Evolutionary conservation across 176 grass and related monocot genomes (phyloP).

Genomic region (Bonia amplexicaulis): DNA sequence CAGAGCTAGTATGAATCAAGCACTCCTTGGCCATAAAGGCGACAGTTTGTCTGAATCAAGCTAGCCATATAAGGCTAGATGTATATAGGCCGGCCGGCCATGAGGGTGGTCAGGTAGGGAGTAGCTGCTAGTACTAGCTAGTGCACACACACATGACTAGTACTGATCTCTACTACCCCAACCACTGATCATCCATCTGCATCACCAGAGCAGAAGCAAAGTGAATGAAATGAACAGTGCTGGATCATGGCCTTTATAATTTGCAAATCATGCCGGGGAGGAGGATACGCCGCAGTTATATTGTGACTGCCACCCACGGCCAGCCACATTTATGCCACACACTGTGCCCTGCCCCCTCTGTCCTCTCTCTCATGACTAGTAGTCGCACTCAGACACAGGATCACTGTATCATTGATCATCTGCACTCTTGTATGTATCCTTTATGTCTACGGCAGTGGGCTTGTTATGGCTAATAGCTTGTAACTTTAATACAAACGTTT

Average conservation of each 20-base stretch:
- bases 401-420: too few species aligned
- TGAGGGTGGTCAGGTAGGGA: neutral
- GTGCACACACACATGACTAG: neutral
- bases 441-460: too few species aligned
- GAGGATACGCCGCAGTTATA: slow-evolving; percentile 26
- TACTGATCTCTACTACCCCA: too few species aligned
- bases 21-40: neutral
- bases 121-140: neutral
- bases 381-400: neutral
- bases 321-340: neutral
- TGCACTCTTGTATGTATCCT: too few species aligned
- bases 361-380: neutral
- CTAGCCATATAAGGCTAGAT: neutral
- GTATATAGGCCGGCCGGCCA: neutral
- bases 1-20: neutral
- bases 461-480: too few species aligned
- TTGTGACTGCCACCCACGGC: slow-evolving; percentile 38
- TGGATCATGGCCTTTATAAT: slow-evolving; percentile 31
- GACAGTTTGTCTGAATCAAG: neutral
- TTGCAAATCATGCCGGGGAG: neutral
- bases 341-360: neutral
- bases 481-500: too few species aligned
- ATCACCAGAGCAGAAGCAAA: slow-evolving; percentile 17
- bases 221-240: slow-evolving; percentile 42
- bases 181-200: neutral